phyloP scores from a whole-genome alignment of 106 monocot species.

The Chionographis japonica region DNA sequence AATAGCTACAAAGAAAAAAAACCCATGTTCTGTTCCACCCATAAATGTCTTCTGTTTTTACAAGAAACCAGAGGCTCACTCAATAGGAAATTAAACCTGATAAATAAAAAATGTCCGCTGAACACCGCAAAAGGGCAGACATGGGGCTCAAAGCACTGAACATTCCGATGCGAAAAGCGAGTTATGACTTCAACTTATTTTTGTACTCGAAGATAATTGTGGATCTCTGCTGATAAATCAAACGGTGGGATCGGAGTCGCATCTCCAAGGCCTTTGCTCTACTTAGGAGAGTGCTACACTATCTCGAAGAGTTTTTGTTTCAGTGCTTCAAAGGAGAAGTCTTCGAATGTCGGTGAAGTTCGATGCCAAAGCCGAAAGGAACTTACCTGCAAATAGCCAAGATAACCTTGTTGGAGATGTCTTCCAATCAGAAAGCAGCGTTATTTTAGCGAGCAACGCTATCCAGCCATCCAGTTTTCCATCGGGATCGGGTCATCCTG shows the following conservation, averaged over 20 bases:
- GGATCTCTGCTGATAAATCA: background rate
- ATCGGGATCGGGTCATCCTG: no score
- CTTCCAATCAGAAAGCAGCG: background rate
- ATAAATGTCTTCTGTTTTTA: no score
- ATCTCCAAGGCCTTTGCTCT: background rate
- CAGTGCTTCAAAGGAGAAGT: slow-evolving; percentile 50
- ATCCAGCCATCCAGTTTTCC: no score
- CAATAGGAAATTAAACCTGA: no score
- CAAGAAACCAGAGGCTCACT: no score
- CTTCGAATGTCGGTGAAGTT: slow-evolving; percentile 74
- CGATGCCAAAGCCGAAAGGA: slow-evolving; percentile 51
- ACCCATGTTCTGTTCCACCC: no score
- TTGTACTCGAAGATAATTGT: background rate
- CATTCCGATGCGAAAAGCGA: background rate
- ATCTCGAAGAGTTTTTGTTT: no score
- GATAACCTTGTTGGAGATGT: background rate
- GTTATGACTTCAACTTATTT: background rate
- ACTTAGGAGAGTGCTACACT: no score
- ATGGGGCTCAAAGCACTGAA: background rate
- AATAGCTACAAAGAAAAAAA: no score
- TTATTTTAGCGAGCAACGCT: background rate
- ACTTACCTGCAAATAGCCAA: slow-evolving; percentile 57
- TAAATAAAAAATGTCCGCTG: no score
- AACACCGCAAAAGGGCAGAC: no score
- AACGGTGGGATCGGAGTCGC: background rate